These are phyloP conservation scores for Blastomyces silverae DNA, from an alignment of 2,329 filamentous ascomycete genomes.

Conservation along the genomic window DNA sequence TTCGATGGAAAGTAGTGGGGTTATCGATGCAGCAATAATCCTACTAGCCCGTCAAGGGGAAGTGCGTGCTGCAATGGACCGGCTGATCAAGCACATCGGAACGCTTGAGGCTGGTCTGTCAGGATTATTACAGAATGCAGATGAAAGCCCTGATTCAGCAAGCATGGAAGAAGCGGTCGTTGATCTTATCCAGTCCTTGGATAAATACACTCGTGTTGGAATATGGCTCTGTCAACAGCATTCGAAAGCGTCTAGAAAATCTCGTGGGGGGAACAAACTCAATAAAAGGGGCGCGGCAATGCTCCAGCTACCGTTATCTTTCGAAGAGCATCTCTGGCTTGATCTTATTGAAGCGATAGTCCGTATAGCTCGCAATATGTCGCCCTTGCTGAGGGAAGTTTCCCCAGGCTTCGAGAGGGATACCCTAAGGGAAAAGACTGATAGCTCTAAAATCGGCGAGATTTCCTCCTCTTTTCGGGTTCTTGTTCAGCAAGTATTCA, in stretches of 20 bases:
- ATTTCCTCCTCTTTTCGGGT: slow-evolving; percentile 62
- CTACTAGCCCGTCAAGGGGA: slow-evolving; percentile 85
- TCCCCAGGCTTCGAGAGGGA: slow-evolving; percentile 7
- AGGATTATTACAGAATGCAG: slow-evolving; percentile 60
- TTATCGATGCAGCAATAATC: slow-evolving; percentile 86
- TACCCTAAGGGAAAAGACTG: neutral
- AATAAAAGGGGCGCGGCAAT: slow-evolving; percentile 39
- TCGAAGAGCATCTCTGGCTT: slow-evolving; percentile 60
- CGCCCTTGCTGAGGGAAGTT: slow-evolving; percentile 29
- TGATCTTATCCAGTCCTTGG: slow-evolving; percentile 67
- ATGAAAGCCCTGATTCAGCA: slow-evolving; percentile 50
- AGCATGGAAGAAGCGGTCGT: slow-evolving; percentile 60
- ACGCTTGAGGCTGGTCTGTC: slow-evolving; percentile 72
- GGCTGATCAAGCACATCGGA: slow-evolving; percentile 71
- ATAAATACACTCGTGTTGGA: slow-evolving; percentile 87
- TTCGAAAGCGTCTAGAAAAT: slow-evolving; percentile 51
- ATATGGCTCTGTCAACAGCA: slow-evolving; percentile 93
- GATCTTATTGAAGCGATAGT: slow-evolving; percentile 59
- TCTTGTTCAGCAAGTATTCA: slow-evolving; percentile 85
- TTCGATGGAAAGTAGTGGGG: slow-evolving; percentile 79
- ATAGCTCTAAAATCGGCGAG: slow-evolving; percentile 35
- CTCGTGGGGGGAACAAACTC: slow-evolving; percentile 26
- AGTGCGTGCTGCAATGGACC: slow-evolving; percentile 71
- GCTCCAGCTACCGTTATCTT: slow-evolving; percentile 51
- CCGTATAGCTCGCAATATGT: slow-evolving; percentile 57